Evolutionary conservation across 169 alveolate species (phyloP).

Genomic region (Plasmodium vivax): DNA sequence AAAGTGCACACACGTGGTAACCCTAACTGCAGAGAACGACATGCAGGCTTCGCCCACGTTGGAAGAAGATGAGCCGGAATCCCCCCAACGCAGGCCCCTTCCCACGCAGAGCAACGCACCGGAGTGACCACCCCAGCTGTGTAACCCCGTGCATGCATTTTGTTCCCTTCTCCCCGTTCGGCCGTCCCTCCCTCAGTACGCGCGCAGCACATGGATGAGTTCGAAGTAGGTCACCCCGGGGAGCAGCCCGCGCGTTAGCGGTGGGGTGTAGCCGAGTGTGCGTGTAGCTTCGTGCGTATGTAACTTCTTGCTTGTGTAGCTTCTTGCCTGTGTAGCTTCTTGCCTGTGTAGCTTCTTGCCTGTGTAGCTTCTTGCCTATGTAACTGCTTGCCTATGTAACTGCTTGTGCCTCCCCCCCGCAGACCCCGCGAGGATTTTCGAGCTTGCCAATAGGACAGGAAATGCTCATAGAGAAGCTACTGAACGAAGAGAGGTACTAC

Average conservation of each 20-base stretch:
- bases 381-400: too few relatives aligned
- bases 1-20: background rate
- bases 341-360: background rate
- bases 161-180: background rate
- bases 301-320: background rate
- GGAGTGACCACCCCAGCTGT: background rate
- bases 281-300: background rate
- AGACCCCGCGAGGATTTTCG: constrained; percentile 10
- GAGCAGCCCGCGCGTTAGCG: background rate
- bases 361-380: too few relatives aligned
- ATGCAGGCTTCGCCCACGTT: background rate
- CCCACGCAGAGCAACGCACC: background rate
- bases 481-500: constrained; percentile 58
- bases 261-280: too few relatives aligned
- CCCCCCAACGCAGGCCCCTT: background rate
- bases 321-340: too few relatives aligned
- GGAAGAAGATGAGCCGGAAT: background rate
- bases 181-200: background rate
- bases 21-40: background rate
- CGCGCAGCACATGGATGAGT: background rate
- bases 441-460: constrained; percentile 61
- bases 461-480: constrained; percentile 30
- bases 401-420: background rate
- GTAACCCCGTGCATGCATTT: background rate
- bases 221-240: background rate